These are phyloP conservation scores for Yamadazyma dendronema DNA, from an alignment of 1,139 yeast species.

Conservation along the genomic window DNA sequence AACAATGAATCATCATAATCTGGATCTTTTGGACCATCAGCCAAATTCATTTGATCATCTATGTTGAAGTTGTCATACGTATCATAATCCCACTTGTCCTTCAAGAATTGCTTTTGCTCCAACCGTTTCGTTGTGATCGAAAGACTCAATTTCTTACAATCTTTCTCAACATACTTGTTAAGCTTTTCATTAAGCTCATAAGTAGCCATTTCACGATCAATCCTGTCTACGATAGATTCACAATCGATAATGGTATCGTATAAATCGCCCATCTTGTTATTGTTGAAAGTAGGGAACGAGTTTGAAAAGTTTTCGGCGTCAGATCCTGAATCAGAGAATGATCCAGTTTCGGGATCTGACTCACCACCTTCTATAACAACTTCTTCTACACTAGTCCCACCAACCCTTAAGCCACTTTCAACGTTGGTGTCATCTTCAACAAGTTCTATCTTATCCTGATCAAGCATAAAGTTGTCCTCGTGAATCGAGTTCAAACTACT, in stretches of 20 bases:
- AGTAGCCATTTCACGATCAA: conserved; percentile 45
- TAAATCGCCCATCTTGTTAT: conserved; percentile 22
- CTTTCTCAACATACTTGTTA: conserved; percentile 31
- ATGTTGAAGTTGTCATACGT: conserved; percentile 54
- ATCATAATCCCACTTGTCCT: conserved; percentile 52
- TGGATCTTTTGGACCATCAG: conserved; percentile 18
- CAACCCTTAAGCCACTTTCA: conserved; percentile 21
- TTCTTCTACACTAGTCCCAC: conserved; percentile 23
- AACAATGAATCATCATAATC: conserved; percentile 49
- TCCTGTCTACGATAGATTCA: conserved; percentile 32
- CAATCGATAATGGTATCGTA: conserved; percentile 36
- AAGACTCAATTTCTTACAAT: conserved; percentile 31
- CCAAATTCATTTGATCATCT: conserved; percentile 30
- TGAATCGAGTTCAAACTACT: conserved; percentile 31
- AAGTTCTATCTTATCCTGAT: conserved; percentile 36
- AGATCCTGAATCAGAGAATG: conserved; percentile 19
- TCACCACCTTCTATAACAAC: conserved; percentile 18
- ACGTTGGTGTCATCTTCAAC: conserved; percentile 26
- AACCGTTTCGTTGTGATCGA: conserved; percentile 33
- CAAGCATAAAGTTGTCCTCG: conserved; percentile 34
- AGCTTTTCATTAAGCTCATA: conserved; percentile 34
- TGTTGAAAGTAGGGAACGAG: conserved; percentile 14
- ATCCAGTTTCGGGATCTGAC: conserved; percentile 18
- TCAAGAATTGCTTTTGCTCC: conserved; percentile 32
- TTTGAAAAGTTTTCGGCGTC: conserved; percentile 18